phyloP scores from a whole-genome alignment of 371 early-diverging fungal species.

The Saksenaea oblongispora region DNA sequence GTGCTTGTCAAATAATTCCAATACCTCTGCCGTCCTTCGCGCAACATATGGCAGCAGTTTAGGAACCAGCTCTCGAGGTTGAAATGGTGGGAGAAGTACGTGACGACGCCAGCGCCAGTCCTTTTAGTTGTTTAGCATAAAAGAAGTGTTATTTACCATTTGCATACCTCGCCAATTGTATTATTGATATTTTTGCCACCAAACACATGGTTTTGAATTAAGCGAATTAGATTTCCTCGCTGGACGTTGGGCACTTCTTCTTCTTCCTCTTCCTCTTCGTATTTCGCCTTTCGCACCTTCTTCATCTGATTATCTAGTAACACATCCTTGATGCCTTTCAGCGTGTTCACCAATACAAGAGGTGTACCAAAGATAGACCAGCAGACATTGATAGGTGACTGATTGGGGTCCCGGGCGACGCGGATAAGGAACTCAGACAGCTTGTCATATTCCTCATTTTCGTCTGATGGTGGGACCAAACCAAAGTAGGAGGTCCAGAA shows the following conservation, averaged over 20 bases:
- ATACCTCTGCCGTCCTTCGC: constrained; percentile 16
- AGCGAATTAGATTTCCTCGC: constrained; percentile 41
- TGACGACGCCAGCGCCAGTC: constrained; percentile 58
- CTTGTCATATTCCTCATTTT: constrained; percentile 24
- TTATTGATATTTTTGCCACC: constrained; percentile 50
- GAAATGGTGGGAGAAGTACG: constrained; percentile 47
- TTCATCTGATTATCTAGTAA: constrained; percentile 40
- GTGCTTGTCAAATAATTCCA: constrained; percentile 22
- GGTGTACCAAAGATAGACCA: constrained; percentile 45
- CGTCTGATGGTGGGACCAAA: constrained; percentile 40
- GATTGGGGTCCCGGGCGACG: constrained; percentile 29
- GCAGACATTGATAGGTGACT: constrained; percentile 41
- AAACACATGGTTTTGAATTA: constrained; percentile 49
- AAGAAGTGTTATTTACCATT: background rate
- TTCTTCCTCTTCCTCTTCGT: constrained; percentile 7
- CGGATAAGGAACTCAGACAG: constrained; percentile 41
- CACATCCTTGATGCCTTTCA: constrained; percentile 48
- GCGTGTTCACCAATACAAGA: constrained; percentile 40
- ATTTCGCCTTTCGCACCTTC: background rate
- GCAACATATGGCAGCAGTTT: constrained; percentile 44
- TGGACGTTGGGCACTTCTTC: constrained; percentile 26
- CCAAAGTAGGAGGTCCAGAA: constrained; percentile 41
- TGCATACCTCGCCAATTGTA: constrained; percentile 41
- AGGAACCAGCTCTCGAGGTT: constrained; percentile 45
- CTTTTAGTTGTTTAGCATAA: constrained; percentile 16